These are phyloP conservation scores for Eucommia ulmoides DNA, from an alignment of 257 asterid species.

Conservation along the genomic window DNA sequence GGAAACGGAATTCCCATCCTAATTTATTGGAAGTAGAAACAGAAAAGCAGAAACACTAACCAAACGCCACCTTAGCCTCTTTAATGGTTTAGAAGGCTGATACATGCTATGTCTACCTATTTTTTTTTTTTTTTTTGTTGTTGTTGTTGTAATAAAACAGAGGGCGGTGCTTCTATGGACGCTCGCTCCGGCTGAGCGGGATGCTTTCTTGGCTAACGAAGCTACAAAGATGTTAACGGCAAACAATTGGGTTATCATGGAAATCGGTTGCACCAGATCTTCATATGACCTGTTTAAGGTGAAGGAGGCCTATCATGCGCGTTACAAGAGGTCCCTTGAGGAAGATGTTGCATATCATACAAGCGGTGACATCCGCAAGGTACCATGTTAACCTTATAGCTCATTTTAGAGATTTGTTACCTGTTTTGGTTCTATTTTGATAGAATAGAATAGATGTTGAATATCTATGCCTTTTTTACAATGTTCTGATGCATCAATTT, in stretches of 20 bases:
- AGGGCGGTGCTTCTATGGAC: conserved; percentile 66
- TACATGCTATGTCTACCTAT: neutral
- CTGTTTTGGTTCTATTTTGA: too few species aligned
- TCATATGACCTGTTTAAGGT: conserved; percentile 50
- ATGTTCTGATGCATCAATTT: too few species aligned
- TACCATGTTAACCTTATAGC: too few species aligned
- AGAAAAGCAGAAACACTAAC: too few species aligned
- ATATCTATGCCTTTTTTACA: too few species aligned
- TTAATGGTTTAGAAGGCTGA: too few species aligned
- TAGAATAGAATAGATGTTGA: too few species aligned
- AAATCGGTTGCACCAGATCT: conserved; percentile 71
- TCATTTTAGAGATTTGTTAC: too few species aligned
- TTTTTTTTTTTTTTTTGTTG: neutral
- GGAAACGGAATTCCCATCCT: too few species aligned
- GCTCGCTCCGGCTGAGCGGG: conserved; percentile 71
- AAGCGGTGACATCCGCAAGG: conserved; percentile 71
- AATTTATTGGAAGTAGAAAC: too few species aligned
- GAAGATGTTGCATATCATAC: conserved; percentile 89
- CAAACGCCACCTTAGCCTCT: too few species aligned
- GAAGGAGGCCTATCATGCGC: conserved; percentile 56
- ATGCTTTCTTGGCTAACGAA: conserved; percentile 57
- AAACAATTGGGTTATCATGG: conserved; percentile 59
- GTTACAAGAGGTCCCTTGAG: conserved; percentile 71
- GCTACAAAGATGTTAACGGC: conserved; percentile 51
- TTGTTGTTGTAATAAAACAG: conserved; percentile 21